Base-by-base conservation (phyloP, 306 rosid species). In the Begonia peltatifolia region DNA sequence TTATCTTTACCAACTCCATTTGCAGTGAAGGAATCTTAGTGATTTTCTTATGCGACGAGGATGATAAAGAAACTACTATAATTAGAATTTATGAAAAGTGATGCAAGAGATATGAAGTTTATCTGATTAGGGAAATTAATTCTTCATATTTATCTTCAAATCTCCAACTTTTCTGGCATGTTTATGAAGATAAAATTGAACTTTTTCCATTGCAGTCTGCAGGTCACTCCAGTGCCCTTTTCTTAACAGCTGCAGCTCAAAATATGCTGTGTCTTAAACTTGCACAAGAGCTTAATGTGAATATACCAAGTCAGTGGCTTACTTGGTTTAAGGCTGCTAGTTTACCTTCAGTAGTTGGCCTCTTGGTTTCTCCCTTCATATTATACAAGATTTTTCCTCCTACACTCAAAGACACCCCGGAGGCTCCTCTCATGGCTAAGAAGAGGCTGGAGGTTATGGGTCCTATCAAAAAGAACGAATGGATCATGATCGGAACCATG, bases 191-290 rank as follows among this genome's bases (percentile, higher is more conserved):
- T 76, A 82, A 23, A 23, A 23, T 5, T 23, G 30, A 23, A 65
- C n/a, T n/a, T n/a, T n/a, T n/a, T n/a, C n/a, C n/a, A n/a, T n/a
- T n/a, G n/a, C 87, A 90, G 96, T 67, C 88, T 62, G 74, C 95
- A 58, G 75, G 88, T 67, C 86, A 79, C 82, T 90, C 96, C 61
- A 90, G 99, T 71, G 95, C 99, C 74, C 99, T 90, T 66, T 90
- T 81, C 93, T 76, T 90, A 53, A 90, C 99, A 60, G 99, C 96
- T 61, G 99, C 99, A 20, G 99, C 99, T 59, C 99, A 90, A 81
- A 90, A 86, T 71, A 60, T 90, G 65, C 80, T 90, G 41, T 83
- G 95, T 69, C 38, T 90, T 43, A 81, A 81, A 77, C 67, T 90
- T 65, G 99, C 99, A 9, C 85, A 83, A 66, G 94, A 86, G 64